A percentile compares a stretch with the other conserved stretches of the same genome.
These are phyloP conservation scores for Lactarius hatsudake DNA, from an alignment of 768 basidiomycete species.

Conservation along the genomic window DNA sequence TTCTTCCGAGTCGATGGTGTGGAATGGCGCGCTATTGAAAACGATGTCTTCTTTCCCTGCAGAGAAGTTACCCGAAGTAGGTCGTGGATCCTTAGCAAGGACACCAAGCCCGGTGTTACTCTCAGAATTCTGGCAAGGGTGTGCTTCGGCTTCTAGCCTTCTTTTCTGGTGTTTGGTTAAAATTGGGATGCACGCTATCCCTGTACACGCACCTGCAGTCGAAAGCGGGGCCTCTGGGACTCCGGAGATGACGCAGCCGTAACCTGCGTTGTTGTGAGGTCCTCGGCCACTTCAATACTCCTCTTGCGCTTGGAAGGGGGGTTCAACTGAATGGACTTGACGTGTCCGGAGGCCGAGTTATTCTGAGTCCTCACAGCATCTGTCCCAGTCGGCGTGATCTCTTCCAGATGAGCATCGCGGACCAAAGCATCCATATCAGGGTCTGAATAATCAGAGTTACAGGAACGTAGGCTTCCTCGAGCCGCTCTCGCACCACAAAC, in stretches of 20 bases:
- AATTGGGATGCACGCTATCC: neutral
- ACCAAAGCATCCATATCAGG: conserved; percentile 46
- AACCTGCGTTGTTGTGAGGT: neutral
- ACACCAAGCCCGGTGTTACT: neutral
- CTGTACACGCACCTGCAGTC: conserved; percentile 10
- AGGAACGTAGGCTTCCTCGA: conserved; percentile 26
- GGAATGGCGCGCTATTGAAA: conserved; percentile 36
- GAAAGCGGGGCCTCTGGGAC: neutral
- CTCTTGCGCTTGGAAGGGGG: neutral
- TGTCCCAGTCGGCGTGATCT: conserved; percentile 14
- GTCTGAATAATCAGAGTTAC: conserved; percentile 42
- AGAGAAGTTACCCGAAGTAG: neutral
- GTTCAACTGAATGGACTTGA: neutral
- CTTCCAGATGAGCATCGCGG: conserved; percentile 36
- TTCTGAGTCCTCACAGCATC: neutral
- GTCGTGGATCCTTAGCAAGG: neutral
- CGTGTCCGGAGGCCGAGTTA: neutral
- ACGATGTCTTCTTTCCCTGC: conserved; percentile 30
- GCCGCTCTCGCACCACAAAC: conserved; percentile 24
- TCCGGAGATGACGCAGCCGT: neutral
- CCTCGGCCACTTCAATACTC: neutral
- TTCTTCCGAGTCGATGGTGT: conserved; percentile 27
- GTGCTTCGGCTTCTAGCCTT: neutral
- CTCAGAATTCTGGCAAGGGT: conserved; percentile 6
- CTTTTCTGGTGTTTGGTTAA: conserved; percentile 4